Evolutionary conservation across 108 stramenopile species (phyloP).

Genomic region (Thalassiosira profunda): DNA sequence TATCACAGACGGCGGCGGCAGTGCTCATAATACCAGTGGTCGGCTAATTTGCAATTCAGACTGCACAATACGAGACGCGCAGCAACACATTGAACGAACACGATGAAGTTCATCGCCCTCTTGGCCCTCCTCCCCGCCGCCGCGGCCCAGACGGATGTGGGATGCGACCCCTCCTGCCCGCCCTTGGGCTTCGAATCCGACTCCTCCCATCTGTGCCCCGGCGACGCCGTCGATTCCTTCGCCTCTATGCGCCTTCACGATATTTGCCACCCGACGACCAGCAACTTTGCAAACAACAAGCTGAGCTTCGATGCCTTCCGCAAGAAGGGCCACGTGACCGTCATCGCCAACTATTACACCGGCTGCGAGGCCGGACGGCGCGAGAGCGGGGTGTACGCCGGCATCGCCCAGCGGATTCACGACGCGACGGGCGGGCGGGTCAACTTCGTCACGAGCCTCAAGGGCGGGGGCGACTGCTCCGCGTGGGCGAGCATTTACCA

Average conservation of each 20-base stretch:
- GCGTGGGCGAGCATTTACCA: constrained; percentile 52
- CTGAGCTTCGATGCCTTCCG: constrained; percentile 3
- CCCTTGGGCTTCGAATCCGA: constrained; percentile 28
- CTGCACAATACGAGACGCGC: too few species aligned
- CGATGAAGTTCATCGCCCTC: too few species aligned
- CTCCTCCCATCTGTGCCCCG: constrained; percentile 23
- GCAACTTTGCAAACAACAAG: neutral
- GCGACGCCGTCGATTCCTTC: neutral
- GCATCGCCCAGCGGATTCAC: constrained; percentile 43
- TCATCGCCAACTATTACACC: constrained; percentile 52
- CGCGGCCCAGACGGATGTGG: constrained; percentile 10
- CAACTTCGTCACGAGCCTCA: constrained; percentile 40
- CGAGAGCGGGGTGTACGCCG: constrained; percentile 52
- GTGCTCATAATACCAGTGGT: too few species aligned
- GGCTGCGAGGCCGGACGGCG: constrained; percentile 61
- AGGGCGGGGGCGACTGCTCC: constrained; percentile 50
- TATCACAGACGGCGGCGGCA: too few species aligned
- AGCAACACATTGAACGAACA: too few species aligned
- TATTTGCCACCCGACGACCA: constrained; percentile 23
- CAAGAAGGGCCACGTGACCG: constrained; percentile 24
- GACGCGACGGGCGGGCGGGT: constrained; percentile 27
- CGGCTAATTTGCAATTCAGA: too few species aligned
- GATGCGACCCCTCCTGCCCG: constrained; percentile 21
- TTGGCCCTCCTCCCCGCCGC: neutral
- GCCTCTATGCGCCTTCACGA: constrained; percentile 11